These are phyloP conservation scores for Triangularia setosa DNA, from an alignment of 2,329 filamentous ascomycete species.

Conservation along the genomic window DNA sequence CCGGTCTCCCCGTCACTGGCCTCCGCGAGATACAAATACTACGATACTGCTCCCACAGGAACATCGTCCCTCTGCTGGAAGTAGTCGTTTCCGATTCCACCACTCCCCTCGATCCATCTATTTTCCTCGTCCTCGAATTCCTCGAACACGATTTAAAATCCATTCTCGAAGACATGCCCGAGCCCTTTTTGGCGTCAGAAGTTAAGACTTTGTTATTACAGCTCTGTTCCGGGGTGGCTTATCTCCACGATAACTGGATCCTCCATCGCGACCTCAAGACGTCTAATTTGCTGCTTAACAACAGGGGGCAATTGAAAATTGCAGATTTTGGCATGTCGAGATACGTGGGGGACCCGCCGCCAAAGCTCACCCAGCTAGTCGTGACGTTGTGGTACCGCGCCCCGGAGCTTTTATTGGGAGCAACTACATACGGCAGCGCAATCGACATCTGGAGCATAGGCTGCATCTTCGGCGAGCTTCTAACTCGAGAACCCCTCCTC, in stretches of 20 bases:
- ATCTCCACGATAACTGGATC: slow-evolving; percentile 87
- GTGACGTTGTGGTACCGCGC: slow-evolving; percentile 96
- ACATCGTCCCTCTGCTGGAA: slow-evolving; percentile 78
- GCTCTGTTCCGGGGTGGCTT: slow-evolving; percentile 73
- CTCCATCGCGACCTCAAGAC: slow-evolving; percentile 92
- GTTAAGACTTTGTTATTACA: slow-evolving; percentile 86
- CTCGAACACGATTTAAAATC: slow-evolving; percentile 95
- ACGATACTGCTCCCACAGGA: slow-evolving; percentile 71
- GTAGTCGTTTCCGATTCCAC: slow-evolving; percentile 71
- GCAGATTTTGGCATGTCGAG: slow-evolving; percentile 98
- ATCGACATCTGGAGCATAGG: slow-evolving; percentile 96
- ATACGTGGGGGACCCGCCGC: slow-evolving; percentile 73
- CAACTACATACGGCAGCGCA: slow-evolving; percentile 67
- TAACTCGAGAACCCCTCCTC: slow-evolving; percentile 76
- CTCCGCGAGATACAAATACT: slow-evolving; percentile 91
- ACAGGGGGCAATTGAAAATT: slow-evolving; percentile 89
- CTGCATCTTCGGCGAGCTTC: slow-evolving; percentile 90
- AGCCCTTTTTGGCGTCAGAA: slow-evolving; percentile 89
- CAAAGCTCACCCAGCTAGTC: slow-evolving; percentile 83
- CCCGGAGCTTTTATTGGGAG: slow-evolving; percentile 83
- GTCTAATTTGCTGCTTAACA: slow-evolving; percentile 90
- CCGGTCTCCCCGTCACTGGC: slow-evolving; percentile 84
- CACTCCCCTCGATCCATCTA: slow-evolving; percentile 31
- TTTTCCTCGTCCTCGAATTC: slow-evolving; percentile 96
- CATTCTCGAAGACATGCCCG: slow-evolving; percentile 87